Base-by-base conservation (phyloP, 2,329 filamentous ascomycete species). In the Boeremia lycopersici region DNA sequence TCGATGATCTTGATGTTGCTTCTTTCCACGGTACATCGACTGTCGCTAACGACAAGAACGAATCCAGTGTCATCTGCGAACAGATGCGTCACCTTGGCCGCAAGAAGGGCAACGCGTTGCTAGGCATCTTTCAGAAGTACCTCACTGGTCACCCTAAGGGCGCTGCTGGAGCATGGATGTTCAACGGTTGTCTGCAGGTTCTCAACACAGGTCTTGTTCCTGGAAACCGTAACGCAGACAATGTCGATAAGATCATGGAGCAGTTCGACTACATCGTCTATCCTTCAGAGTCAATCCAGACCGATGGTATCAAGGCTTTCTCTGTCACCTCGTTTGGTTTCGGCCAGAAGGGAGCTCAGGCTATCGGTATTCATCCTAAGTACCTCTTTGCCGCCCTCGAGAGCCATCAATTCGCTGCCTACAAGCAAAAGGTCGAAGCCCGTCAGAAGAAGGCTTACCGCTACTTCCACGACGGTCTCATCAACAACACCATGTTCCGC, bases 1-100 rank as follows among this genome's bases (percentile, higher is more conserved):
- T 99, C 63, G 95, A 99, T 71, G 95, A 99, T 70, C 86, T 99
- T 31, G 89, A 84, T 66, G 92, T 99, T 60, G 93, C 95, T 13
- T 98, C 95, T 12, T 98, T 98, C 90, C 95, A 99, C 81, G 95
- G 95, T 70, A 99, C 95, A 35, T 98, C 95, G 1, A 99, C 95
- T 63, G 92, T 96, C 74, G 95, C 95, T 66, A 99, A 99, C 77
- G 95, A 99, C 82, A 98, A 98, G 88, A 99, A 99, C 78, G 95
- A 99, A 77, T 98, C 95, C 15, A 93, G 93, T 48, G 95, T 97
- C 71, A 89, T 99, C 68, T 97, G 93, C 82, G 87, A 97, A 76
- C 96, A 99, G 79, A 86, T 99, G 77, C 88, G 88, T 67, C 96
- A 99, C 74, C 88, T 99, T 48, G 95, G 95, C 63, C 90, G 95